phyloP scores from a whole-genome alignment of 2,329 filamentous ascomycete species.

The Xylariales sp. region DNA sequence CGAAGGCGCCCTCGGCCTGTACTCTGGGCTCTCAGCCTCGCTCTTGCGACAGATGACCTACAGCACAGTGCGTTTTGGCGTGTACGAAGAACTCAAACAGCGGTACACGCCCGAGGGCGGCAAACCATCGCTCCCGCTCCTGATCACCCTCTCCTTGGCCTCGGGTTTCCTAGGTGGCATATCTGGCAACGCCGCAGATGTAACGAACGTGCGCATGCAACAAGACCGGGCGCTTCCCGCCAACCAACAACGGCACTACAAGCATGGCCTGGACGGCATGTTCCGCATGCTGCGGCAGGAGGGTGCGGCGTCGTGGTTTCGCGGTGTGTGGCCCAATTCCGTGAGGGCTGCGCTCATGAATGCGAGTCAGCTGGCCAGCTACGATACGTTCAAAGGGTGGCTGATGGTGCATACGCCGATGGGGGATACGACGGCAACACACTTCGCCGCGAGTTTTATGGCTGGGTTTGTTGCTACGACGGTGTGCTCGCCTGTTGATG shows the following conservation, averaged over 20 bases:
- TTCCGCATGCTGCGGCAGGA: constrained; percentile 83
- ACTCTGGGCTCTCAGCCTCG: constrained; percentile 87
- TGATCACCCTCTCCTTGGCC: constrained; percentile 75
- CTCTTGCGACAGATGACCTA: constrained; percentile 93
- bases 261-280: constrained; percentile 81
- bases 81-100: constrained; percentile 90
- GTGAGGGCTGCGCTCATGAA: constrained; percentile 84
- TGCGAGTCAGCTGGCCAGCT: constrained; percentile 75
- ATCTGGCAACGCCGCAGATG: constrained; percentile 90
- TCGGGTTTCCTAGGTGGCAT: constrained; percentile 88
- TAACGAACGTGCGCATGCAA: constrained; percentile 98
- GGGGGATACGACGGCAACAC: constrained; percentile 66
- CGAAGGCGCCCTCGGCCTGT: constrained; percentile 76
- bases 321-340: constrained; percentile 80
- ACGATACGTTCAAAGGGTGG: constrained; percentile 74
- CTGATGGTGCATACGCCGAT: constrained; percentile 64
- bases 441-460: constrained; percentile 72
- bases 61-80: constrained; percentile 90
- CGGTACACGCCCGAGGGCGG: constrained; percentile 46
- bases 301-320: constrained; percentile 70
- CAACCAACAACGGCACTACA: constrained; percentile 78
- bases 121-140: constrained; percentile 65
- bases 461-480: constrained; percentile 82
- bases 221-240: constrained; percentile 75
- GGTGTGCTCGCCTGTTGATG: constrained; percentile 79